phyloP scores from a whole-genome alignment of 129 eudicot species.

The Saposhnikovia divaricata region DNA sequence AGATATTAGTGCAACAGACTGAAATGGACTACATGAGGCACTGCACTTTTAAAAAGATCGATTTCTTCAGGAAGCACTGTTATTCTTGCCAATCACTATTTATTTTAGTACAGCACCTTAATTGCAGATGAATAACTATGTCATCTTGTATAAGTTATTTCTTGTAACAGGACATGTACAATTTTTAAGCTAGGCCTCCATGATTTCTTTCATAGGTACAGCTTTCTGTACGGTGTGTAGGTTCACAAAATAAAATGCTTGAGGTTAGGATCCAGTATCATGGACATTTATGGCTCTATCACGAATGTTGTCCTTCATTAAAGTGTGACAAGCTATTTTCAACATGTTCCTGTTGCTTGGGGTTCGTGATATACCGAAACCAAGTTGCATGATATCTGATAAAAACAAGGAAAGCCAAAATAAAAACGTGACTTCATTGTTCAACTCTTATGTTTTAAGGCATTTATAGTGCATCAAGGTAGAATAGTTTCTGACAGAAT shows the following conservation, averaged over 20 bases:
- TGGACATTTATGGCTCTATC: background rate
- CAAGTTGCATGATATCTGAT: background rate
- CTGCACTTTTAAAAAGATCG: background rate
- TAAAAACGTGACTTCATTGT: background rate
- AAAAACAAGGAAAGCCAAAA: background rate
- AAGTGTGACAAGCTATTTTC: background rate
- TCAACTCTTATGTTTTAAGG: background rate
- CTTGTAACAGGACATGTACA: background rate
- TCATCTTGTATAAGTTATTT: background rate
- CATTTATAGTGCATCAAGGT: background rate
- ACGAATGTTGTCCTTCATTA: background rate
- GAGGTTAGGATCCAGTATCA: background rate
- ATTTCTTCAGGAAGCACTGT: background rate
- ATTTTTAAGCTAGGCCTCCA: background rate
- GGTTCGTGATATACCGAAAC: background rate
- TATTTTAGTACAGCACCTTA: background rate
- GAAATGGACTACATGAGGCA: background rate
- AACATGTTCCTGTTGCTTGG: background rate
- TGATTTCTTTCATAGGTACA: background rate
- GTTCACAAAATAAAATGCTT: background rate
- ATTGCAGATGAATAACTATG: background rate
- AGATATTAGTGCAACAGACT: background rate
- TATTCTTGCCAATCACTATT: background rate
- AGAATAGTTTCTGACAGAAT: background rate
- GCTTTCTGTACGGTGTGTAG: background rate